Evolutionary conservation across 1,284 basidiomycete genomes (phyloP), one percentile per base, ranked within the genome.

Genomic region (Cryptococcus sp.): DNA sequence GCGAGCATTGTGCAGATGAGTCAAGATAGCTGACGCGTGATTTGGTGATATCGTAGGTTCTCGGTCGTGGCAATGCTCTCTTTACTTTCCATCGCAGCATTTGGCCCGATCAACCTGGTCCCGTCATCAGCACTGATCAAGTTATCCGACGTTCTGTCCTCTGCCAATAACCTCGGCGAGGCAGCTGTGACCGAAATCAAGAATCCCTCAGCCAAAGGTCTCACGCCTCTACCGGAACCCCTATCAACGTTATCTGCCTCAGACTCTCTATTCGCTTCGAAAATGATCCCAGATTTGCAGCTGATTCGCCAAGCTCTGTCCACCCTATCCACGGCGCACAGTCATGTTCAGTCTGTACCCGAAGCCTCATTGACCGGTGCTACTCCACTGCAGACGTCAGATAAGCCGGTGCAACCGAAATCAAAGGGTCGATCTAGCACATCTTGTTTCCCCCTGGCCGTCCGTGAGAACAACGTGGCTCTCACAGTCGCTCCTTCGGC

Each of bases 231-330:
- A 35, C 31, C 13, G 13, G 31, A 10, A 35, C 7, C 8, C 31
- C 3, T 35, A 35, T 35, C 31, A 19, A 22, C 50, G 17, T 38
- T 51, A 11, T 35, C 48, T n/a, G 50, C 50, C 25, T 39, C 45
- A n/a, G 46, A 44, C 5, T n/a, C 58, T 8, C 31, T 61, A 2
- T 19, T 50, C 25, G n/a, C 57, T 42, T 62, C 64, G 0, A 52
- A 47, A 10, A 56, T 47, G 7, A 60, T 64, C 17, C 61, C 67
- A 0, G 70, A 72, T 49, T 48, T 67, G 3, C 60, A 68, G 5
- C 52, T 66, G 20, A 69, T 70, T 53, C 52, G 57, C 19, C 61
- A 71, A 44, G 68, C 68, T 3, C 48, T 71, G 16, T 66, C 67
- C 5, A 67, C 64, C 23, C 56, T 69, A n/a, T 66, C 69, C 1